phyloP scores from a whole-genome alignment of 352 stramenopile genomes.

The Globisporangium irregulare region DNA sequence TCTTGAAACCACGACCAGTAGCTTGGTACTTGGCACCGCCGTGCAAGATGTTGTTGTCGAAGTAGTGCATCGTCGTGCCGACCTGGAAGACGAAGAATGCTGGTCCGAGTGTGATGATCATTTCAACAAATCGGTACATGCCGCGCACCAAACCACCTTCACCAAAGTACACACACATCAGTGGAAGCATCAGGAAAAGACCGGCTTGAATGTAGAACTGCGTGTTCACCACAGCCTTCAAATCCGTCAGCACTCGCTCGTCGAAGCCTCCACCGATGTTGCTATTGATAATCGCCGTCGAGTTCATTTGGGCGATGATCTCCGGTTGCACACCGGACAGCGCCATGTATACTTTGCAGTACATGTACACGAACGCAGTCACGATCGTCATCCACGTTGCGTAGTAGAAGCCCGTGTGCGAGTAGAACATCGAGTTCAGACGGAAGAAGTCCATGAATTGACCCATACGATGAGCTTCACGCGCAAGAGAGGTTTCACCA shows the following conservation, averaged over 20 bases:
- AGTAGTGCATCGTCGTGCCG: conserved; percentile 83
- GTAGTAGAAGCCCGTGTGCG: conserved; percentile 80
- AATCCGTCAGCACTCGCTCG: conserved; percentile 50
- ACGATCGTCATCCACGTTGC: conserved; percentile 83
- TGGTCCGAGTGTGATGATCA: conserved; percentile 69
- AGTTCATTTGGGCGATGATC: conserved; percentile 69
- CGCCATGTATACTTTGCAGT: conserved; percentile 76
- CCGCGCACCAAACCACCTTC: conserved; percentile 61
- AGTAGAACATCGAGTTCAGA: conserved; percentile 85
- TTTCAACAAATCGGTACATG: conserved; percentile 66
- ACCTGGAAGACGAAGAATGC: conserved; percentile 84
- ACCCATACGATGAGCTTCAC: conserved; percentile 75
- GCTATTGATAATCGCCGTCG: conserved; percentile 47
- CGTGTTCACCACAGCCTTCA: conserved; percentile 70
- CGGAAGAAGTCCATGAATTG: conserved; percentile 83
- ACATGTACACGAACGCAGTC: conserved; percentile 84
- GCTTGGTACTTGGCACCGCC: conserved; percentile 75
- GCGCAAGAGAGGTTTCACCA: conserved; percentile 64
- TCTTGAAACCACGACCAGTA: conserved; percentile 81
- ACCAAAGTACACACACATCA: conserved; percentile 76
- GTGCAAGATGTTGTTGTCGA: conserved; percentile 76
- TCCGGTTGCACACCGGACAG: conserved; percentile 61
- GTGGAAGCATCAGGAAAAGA: conserved; percentile 65
- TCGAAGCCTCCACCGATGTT: conserved; percentile 62
- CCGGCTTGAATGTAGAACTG: conserved; percentile 84